Conservation (phyloP, 2,329 filamentous ascomycete species). For the Hymenoscyphus salicellus region DNA sequence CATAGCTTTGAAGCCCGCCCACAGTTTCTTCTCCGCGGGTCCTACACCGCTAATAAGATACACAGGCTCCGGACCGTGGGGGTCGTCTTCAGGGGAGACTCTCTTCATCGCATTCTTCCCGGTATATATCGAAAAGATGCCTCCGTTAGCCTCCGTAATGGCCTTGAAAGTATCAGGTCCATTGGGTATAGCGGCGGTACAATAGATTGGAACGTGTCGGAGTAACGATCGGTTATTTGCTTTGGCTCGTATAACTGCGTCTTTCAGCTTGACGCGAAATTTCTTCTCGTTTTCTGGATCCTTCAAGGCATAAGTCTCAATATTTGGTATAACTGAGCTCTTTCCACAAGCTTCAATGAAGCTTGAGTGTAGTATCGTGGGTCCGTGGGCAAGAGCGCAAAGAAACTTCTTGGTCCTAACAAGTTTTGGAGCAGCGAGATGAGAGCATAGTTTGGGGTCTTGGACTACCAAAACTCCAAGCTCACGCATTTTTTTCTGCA, state of each 20-base stretch:
- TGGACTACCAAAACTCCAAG: constrained; percentile 78
- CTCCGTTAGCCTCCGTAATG: constrained; percentile 87
- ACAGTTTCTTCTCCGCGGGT: constrained; percentile 68
- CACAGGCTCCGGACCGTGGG: constrained; percentile 64
- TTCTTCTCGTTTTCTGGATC: constrained; percentile 72
- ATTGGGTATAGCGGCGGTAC: constrained; percentile 74
- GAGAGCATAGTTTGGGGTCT: constrained; percentile 73
- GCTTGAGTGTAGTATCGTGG: constrained; percentile 69
- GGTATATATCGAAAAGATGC: constrained; percentile 73
- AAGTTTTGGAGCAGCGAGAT: constrained; percentile 82
- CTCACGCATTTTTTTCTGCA: constrained; percentile 73
- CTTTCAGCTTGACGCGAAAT: constrained; percentile 65
- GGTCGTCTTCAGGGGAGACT: constrained; percentile 59
- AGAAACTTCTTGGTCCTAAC: constrained; percentile 94
- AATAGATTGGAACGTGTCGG: constrained; percentile 75
- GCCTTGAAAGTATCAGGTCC: constrained; percentile 80
- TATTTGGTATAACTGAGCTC: constrained; percentile 60
- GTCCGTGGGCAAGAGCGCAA: constrained; percentile 76
- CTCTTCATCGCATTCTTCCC: constrained; percentile 65
- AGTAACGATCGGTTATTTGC: constrained; percentile 75
- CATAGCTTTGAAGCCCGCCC: constrained; percentile 77
- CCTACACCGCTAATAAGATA: constrained; percentile 75
- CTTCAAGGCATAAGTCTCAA: constrained; percentile 64
- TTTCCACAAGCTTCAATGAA: constrained; percentile 79
- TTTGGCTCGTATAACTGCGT: constrained; percentile 67